Evolutionary conservation across 1,284 basidiomycete species (phyloP).

Genomic region (Trichosporon coremiiforme): DNA sequence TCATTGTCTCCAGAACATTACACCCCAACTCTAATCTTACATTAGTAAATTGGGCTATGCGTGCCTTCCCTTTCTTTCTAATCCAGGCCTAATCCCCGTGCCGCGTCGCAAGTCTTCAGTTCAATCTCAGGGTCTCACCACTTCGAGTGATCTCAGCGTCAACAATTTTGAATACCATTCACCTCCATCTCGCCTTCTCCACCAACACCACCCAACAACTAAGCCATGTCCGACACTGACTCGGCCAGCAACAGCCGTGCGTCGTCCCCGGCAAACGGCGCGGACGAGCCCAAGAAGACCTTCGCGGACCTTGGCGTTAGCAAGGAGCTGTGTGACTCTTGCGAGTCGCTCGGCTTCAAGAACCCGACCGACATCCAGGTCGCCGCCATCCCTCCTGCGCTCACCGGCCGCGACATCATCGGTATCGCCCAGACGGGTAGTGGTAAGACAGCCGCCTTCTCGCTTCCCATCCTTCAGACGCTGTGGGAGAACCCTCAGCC

Average conservation of each 20-base stretch:
- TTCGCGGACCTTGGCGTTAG: constrained; percentile 77
- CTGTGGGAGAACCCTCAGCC: constrained; percentile 95
- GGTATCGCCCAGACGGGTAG: constrained; percentile 97
- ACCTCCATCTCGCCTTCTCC: background rate
- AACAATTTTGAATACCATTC: constrained; percentile 17
- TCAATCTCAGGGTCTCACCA: constrained; percentile 4
- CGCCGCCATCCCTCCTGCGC: constrained; percentile 83
- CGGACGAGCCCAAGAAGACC: constrained; percentile 41
- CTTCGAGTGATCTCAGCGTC: constrained; percentile 13
- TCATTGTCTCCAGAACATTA: background rate
- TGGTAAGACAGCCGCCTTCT: constrained; percentile 98
- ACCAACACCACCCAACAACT: background rate
- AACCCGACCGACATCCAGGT: constrained; percentile 90
- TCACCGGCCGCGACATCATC: constrained; percentile 92
- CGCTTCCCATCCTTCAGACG: constrained; percentile 92
- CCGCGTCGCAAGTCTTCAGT: constrained; percentile 7
- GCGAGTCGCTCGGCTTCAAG: constrained; percentile 80
- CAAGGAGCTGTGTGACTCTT: constrained; percentile 82
- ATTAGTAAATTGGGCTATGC: background rate
- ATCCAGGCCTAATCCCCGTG: background rate
- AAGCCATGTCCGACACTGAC: constrained; percentile 25
- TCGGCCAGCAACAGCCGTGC: constrained; percentile 29
- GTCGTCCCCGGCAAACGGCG: constrained; percentile 26
- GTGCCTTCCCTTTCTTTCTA: background rate
- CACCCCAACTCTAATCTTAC: background rate